Evolutionary conservation across 768 basidiomycete genomes (phyloP).

Genomic region (Mycena polygramma): DNA sequence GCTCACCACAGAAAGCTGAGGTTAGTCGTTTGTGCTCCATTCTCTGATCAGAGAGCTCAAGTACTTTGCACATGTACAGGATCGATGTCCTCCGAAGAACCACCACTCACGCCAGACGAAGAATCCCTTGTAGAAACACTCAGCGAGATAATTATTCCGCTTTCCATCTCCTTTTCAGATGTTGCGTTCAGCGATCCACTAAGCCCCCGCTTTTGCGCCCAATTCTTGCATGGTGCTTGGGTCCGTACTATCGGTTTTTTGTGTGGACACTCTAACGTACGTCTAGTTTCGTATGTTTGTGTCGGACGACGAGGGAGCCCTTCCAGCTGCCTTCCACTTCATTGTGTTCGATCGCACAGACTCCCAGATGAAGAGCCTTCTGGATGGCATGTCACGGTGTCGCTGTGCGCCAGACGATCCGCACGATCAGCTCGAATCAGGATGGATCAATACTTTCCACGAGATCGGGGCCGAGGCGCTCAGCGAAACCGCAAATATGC

Average conservation of each 20-base stretch:
- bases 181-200: slow-evolving; percentile 9
- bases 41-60: too few relatives aligned
- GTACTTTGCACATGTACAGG: too few relatives aligned
- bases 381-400: slow-evolving; percentile 6
- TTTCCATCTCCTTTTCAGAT: slow-evolving; percentile 6
- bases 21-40: too few relatives aligned
- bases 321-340: slow-evolving; percentile 18
- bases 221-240: slow-evolving; percentile 13
- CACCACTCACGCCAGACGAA: slow-evolving; percentile 9
- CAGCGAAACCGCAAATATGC: not conserved
- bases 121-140: not conserved
- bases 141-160: not conserved
- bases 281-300: not conserved
- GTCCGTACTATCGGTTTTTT: too few relatives aligned
- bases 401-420: not conserved
- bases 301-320: not conserved
- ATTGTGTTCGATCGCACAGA: slow-evolving; percentile 7
- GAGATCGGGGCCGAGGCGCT: slow-evolving; percentile 3
- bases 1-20: too few relatives aligned
- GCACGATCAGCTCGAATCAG: slow-evolving; percentile 1
- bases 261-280: too few relatives aligned
- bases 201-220: slow-evolving; percentile 3
- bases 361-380: slow-evolving; percentile 6
- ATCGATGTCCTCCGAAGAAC: too few relatives aligned
- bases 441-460: slow-evolving; percentile 4